Base-by-base conservation (phyloP, 2,329 filamentous ascomycete species). In the Neopestalotiopsis sp. region DNA sequence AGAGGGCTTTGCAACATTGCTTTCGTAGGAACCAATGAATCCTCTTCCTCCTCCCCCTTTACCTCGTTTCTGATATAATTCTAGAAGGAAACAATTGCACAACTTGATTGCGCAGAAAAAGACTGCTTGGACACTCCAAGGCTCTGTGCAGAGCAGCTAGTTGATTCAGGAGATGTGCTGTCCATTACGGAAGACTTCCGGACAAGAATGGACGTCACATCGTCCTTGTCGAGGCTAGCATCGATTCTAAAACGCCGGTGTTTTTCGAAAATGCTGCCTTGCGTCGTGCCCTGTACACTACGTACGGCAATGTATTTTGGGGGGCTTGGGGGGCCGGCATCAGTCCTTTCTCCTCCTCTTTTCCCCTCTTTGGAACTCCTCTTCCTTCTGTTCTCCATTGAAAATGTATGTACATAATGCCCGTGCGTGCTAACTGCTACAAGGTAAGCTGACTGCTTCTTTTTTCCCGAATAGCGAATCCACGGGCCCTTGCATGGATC, bases 191-290 rank as follows among this genome's bases (percentile, higher is more conserved):
- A 62, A 38, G 61, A 38, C 38, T 45, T 64, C 61, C 61, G 61
- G 38, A 30, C n/a, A 49, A 62, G 59, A 38, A n/a, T 62, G 61
- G 38, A 64, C 40, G 61, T 64, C 34, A 64, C 61, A 64, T 64
- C 61, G 40, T 40, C 20, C 61, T 7, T 64, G 38, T 45, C n/a
- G 17, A 20, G 61, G 14, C 61, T 64, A 59, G 57, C 30, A 30
- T 38, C 38, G 20, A 14, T 34, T 24, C 32, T 64, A 38, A 64
- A 38, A 64, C 61, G 40, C 52, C 63, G 42, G 63, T 28, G 42
- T 34, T 34, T 17, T 32, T 56, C 42, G 34, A 45, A 28, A 58
- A 49, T 24, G 59, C 30, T 62, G 59, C 30, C 45, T n/a, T 38
- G 34, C 34, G 34, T 10, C 10, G 34, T 38, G 34, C 6, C 34